phyloP scores from a whole-genome alignment of 352 stramenopile genomes.

The Pythium utonaiense region DNA sequence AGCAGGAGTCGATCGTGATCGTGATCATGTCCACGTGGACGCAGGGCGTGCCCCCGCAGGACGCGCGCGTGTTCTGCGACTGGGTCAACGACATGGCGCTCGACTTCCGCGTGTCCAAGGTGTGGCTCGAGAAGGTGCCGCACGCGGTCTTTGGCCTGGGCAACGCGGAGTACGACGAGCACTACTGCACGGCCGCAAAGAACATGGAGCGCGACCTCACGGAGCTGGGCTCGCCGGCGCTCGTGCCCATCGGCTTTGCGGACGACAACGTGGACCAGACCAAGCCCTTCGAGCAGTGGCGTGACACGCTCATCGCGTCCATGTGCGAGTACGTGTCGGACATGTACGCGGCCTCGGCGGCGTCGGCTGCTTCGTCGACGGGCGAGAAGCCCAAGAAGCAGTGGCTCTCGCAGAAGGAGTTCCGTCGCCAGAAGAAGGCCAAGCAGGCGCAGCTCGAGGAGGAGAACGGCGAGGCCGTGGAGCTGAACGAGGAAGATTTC shows the following conservation, averaged over 20 bases:
- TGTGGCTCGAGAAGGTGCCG: conserved; percentile 60
- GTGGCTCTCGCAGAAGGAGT: conserved; percentile 83
- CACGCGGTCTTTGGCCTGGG: conserved; percentile 86
- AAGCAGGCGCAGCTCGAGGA: conserved; percentile 55
- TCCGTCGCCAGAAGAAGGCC: conserved; percentile 77
- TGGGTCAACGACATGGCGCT: conserved; percentile 88
- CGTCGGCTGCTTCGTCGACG: conserved; percentile 13
- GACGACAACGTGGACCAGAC: conserved; percentile 86
- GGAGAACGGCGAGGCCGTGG: conserved; percentile 48
- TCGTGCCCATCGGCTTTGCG: conserved; percentile 60
- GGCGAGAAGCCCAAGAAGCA: conserved; percentile 14
- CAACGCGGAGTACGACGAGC: conserved; percentile 87
- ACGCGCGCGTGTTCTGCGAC: conserved; percentile 73
- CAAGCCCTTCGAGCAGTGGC: conserved; percentile 78
- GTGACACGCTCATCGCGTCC: conserved; percentile 68
- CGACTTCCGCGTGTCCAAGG: conserved; percentile 88
- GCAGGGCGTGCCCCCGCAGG: conserved; percentile 66
- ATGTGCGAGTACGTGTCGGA: conserved; percentile 76
- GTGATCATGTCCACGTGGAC: conserved; percentile 87
- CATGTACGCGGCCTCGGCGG: conserved; percentile 19
- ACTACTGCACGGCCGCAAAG: conserved; percentile 82
- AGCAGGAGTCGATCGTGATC: conserved; percentile 83
- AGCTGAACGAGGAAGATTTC: conserved; percentile 77
- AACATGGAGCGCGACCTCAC: conserved; percentile 57
- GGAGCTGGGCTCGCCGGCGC: conserved; percentile 54